Evolutionary conservation across 1,284 basidiomycete genomes (phyloP).

Genomic region (Vanrija pseudolonga): DNA sequence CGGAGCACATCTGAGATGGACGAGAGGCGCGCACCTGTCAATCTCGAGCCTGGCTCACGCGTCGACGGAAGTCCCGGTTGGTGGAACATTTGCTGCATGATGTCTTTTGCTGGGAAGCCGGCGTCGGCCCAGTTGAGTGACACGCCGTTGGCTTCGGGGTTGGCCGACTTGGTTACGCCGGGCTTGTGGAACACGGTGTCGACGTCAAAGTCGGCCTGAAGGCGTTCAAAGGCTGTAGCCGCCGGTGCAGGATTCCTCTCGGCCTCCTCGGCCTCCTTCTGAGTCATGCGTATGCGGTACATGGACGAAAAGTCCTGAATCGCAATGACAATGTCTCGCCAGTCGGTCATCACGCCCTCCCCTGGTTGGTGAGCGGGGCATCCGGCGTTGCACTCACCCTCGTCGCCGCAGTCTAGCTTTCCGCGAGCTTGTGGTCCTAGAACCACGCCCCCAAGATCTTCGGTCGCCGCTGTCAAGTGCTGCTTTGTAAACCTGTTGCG

Average conservation of each 20-base stretch:
- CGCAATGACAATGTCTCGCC: conserved; percentile 55
- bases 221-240: no score
- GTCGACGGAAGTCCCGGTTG: no score
- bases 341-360: conserved; percentile 87
- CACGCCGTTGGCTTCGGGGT: no score
- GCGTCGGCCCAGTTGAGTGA: no score
- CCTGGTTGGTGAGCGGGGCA: conserved; percentile 51
- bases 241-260: neutral
- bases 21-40: no score
- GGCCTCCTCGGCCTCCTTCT: neutral
- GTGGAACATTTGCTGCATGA: no score
- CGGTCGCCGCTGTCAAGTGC: conserved; percentile 67
- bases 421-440: conserved; percentile 61
- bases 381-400: conserved; percentile 58
- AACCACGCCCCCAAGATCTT: conserved; percentile 73
- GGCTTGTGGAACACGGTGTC: no score
- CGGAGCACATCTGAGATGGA: no score
- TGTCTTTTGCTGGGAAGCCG: no score
- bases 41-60: no score
- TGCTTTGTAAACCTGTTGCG: conserved; percentile 81
- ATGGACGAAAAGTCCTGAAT: conserved; percentile 31
- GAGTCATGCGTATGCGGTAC: conserved; percentile 12
- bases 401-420: conserved; percentile 79
- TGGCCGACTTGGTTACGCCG: no score
- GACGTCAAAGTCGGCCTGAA: no score